phyloP scores from a whole-genome alignment of 148 eudicot species.

The Vaccinium corymbosum region DNA sequence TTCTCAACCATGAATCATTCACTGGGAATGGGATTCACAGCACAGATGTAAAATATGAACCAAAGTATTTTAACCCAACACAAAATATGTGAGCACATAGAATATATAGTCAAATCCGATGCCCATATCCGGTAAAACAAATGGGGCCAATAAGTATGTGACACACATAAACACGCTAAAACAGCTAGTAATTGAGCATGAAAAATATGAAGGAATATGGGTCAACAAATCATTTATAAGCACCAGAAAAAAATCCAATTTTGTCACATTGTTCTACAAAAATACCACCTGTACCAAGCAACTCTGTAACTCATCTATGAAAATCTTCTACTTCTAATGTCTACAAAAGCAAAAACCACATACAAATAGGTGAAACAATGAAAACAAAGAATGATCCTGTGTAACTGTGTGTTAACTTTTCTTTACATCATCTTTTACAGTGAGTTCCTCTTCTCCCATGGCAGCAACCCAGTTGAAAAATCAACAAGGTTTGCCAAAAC shows the following conservation, averaged over 20 bases:
- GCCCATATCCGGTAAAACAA: neutral
- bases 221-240: constrained; percentile 1
- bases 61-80: neutral
- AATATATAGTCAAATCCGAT: neutral
- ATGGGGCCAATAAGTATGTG: neutral
- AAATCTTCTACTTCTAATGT: constrained; percentile 5
- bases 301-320: constrained; percentile 12
- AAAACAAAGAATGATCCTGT: constrained; percentile 17
- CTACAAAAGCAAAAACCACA: neutral
- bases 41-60: neutral
- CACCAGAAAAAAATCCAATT: neutral
- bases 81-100: neutral
- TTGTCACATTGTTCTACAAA: neutral
- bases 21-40: neutral
- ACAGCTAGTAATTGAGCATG: neutral
- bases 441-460: constrained; percentile 59
- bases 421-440: constrained; percentile 18
- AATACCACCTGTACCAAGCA: neutral
- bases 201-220: neutral
- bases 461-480: constrained; percentile 60
- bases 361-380: constrained; percentile 12
- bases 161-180: neutral
- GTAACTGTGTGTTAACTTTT: constrained; percentile 12
- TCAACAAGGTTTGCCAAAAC: constrained; percentile 69
- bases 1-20: neutral